These are phyloP conservation scores for Rhizoclosmatium sp. DNA, from an alignment of 192 early-diverging fungal genomes.

Conservation along the genomic window DNA sequence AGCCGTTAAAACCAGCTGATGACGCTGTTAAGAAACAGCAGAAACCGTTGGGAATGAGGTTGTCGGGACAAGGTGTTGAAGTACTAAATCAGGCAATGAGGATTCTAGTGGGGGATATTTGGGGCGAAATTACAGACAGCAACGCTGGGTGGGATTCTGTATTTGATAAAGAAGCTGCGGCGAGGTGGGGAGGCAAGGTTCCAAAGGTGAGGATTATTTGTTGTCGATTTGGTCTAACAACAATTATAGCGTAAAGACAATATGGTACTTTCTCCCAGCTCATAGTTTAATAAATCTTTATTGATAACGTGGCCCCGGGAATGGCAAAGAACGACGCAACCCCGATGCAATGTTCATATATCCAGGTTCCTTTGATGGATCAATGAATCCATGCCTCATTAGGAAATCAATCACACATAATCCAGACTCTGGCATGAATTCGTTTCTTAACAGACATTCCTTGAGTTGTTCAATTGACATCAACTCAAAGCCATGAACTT, in stretches of 20 bases:
- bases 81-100: slow-evolving; percentile 47
- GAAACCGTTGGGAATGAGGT: not conserved
- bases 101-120: slow-evolving; percentile 48
- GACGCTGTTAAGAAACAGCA: not conserved
- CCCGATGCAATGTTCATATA: slow-evolving; percentile 75
- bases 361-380: slow-evolving; percentile 81
- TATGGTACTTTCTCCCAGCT: too few species aligned
- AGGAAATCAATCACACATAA: slow-evolving; percentile 86
- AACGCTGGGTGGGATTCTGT: slow-evolving; percentile 38
- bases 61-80: slow-evolving; percentile 53
- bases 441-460: slow-evolving; percentile 28
- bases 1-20: slow-evolving; percentile 5
- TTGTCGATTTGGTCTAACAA: not conserved
- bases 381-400: slow-evolving; percentile 76
- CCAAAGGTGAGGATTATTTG: slow-evolving; percentile 38
- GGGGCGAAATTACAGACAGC: slow-evolving; percentile 48
- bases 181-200: slow-evolving; percentile 42
- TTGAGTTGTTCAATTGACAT: slow-evolving; percentile 71
- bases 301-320: slow-evolving; percentile 63
- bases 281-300: not conserved
- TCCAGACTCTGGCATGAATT: slow-evolving; percentile 89
- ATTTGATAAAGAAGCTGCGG: slow-evolving; percentile 37
- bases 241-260: too few species aligned
- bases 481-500: slow-evolving; percentile 82
- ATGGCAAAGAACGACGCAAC: slow-evolving; percentile 72